phyloP scores from a whole-genome alignment of 495 filamentous ascomycete genomes.

The Mytilinidion resinicola region DNA sequence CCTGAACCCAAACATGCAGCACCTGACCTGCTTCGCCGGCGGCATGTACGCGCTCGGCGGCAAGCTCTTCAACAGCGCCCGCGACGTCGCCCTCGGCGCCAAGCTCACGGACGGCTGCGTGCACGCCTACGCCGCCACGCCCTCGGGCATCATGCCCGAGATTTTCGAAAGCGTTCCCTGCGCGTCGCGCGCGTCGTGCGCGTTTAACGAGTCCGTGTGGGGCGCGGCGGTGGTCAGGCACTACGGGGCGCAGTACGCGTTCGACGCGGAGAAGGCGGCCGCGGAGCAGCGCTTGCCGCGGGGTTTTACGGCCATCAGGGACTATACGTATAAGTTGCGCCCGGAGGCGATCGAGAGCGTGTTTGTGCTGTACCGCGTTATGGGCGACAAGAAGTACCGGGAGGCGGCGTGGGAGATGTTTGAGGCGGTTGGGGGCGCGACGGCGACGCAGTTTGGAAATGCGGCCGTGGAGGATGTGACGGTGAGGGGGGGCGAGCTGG shows the following conservation, averaged over 20 bases:
- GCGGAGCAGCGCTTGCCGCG: constrained; percentile 44
- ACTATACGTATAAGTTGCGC: constrained; percentile 61
- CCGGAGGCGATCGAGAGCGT: constrained; percentile 48
- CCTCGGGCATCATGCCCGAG: constrained; percentile 58
- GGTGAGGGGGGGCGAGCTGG: constrained; percentile 10
- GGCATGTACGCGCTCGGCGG: constrained; percentile 57
- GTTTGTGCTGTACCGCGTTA: constrained; percentile 71
- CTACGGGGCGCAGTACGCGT: constrained; percentile 36
- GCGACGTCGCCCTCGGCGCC: constrained; percentile 50
- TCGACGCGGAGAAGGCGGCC: constrained; percentile 23
- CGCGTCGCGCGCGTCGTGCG: constrained; percentile 20
- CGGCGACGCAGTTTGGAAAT: constrained; percentile 53
- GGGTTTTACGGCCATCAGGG: constrained; percentile 54
- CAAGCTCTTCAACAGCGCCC: constrained; percentile 50
- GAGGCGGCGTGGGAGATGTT: constrained; percentile 78
- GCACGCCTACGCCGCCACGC: constrained; percentile 53
- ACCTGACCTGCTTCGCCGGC: constrained; percentile 57
- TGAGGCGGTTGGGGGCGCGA: constrained; percentile 52
- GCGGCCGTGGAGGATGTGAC: constrained; percentile 56
- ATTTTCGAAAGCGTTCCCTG: constrained; percentile 50
- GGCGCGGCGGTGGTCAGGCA: constrained; percentile 52
- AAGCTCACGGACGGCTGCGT: constrained; percentile 54
- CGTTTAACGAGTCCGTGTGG: constrained; percentile 18
- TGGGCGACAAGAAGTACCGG: constrained; percentile 57
- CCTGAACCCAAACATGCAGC: constrained; percentile 44